phyloP scores from a whole-genome alignment of 164 flowering plant genomes.

The Hamamelis virginiana region DNA sequence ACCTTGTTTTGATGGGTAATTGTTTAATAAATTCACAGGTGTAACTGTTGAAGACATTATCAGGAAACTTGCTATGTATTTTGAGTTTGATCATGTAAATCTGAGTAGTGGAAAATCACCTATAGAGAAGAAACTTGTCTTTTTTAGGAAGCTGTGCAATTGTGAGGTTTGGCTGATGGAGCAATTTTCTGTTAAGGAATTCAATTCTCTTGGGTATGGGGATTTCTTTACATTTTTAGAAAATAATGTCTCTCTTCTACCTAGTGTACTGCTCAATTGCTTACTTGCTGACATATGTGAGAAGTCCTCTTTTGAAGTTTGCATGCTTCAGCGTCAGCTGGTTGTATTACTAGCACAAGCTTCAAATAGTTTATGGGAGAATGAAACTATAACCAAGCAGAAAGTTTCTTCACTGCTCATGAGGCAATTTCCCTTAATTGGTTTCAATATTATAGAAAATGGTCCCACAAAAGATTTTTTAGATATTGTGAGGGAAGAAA shows the following conservation, averaged over 20 bases:
- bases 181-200: slow-evolving; percentile 61
- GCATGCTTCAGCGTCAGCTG: slow-evolving; percentile 52
- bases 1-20: too few relatives aligned
- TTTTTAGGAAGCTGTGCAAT: slow-evolving; percentile 44
- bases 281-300: slow-evolving; percentile 27
- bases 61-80: slow-evolving; percentile 38
- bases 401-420: slow-evolving; percentile 46
- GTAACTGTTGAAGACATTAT: slow-evolving; percentile 57
- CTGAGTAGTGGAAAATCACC: slow-evolving; percentile 21
- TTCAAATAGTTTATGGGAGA: slow-evolving; percentile 38
- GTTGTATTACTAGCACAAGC: slow-evolving; percentile 64
- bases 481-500: slow-evolving; percentile 31
- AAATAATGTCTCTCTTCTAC: slow-evolving; percentile 42
- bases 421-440: slow-evolving; percentile 69
- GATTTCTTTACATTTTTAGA: slow-evolving; percentile 62
- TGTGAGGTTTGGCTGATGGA: slow-evolving; percentile 69
- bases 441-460: slow-evolving; percentile 43
- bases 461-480: slow-evolving; percentile 35
- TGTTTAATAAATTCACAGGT: too few relatives aligned
- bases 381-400: slow-evolving; percentile 37
- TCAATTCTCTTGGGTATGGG: slow-evolving; percentile 71
- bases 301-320: slow-evolving; percentile 48
- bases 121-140: slow-evolving; percentile 25
- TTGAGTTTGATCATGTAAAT: slow-evolving; percentile 31
- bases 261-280: slow-evolving; percentile 31